phyloP scores from a whole-genome alignment of 1,284 basidiomycete genomes.

The Rugosomyces carneus region DNA sequence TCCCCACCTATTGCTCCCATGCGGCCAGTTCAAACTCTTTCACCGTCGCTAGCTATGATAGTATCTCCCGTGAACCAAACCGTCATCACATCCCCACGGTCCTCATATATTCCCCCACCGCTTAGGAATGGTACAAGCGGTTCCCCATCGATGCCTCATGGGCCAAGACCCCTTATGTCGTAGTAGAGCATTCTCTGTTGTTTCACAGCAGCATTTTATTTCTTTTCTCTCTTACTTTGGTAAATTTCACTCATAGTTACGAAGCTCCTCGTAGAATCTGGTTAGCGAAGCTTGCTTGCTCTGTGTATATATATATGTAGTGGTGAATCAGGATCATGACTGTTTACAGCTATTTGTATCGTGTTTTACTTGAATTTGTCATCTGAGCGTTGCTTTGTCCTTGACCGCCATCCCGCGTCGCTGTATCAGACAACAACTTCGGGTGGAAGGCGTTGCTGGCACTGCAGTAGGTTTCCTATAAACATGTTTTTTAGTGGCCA shows the following conservation, averaged over 20 bases:
- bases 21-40: constrained; percentile 33
- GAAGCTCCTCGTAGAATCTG: not conserved
- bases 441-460: not conserved
- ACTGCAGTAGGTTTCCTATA: constrained; percentile 11
- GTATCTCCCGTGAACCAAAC: constrained; percentile 24
- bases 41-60: constrained; percentile 28
- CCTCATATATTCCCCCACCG: constrained; percentile 17
- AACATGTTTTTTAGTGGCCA: constrained; percentile 8
- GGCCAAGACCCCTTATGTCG: constrained; percentile 15
- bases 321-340: not conserved
- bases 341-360: not conserved
- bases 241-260: too few species aligned
- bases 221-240: not conserved
- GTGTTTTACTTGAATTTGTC: not conserved
- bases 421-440: constrained; percentile 1
- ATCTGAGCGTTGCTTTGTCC: not conserved
- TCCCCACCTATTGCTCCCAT: constrained; percentile 19
- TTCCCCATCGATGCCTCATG: constrained; percentile 16
- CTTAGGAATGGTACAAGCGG: constrained; percentile 17
- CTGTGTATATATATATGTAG: not conserved
- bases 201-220: not conserved
- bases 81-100: constrained; percentile 19
- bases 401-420: constrained; percentile 11
- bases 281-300: not conserved
- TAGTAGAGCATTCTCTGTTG: constrained; percentile 8